Evolutionary conservation across 306 rosid genomes (phyloP), one percentile per base, ranked within the genome.

Genomic region (Sicyos edulis): DNA sequence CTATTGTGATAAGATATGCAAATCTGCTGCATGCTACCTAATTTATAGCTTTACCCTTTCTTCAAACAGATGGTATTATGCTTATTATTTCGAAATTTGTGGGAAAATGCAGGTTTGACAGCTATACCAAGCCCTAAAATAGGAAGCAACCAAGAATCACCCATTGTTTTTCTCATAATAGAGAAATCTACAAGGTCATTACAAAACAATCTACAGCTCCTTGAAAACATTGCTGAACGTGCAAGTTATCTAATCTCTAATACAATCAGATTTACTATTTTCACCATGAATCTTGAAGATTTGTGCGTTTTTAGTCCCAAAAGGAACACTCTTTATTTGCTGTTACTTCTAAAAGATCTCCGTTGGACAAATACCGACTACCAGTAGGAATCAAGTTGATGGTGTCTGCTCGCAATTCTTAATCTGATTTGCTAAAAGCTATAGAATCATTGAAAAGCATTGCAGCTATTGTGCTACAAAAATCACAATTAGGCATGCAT

Each of bases 381-480:
- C 91, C 99, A 0, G 73, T 89, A n/a, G 99, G 97, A 77, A 85
- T 93, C 69, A 87, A 85, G 83, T 78, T 93, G 77, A 87, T 85
- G 63, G 92, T 89, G 50, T 93, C 96, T 75, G 91, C 99, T 3
- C 89, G 78, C 61, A 96, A 93, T 85, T 75, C 90, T 1, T 96
- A 91, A 68, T 73, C 85, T 4, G 99, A 93, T 87, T 83, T 93
- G 75, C 79, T 32, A 56, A 91, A 85, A 82, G 90, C 96, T 64
- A 64, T 84, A 37, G 92, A 81, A 80, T 78, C 99, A 65, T 81
- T 93, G 80, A 86, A 86, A 82, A 82, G 78, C 64, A 88, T 86
- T 70, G 82, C 92, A 6, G 89, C 84, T 71, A 59, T 45, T 62
- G 86, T 93, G 60, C 89, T 93, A n/a, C 51, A 84, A 79, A 77